A percentile compares a stretch with the other conserved stretches of the same genome.
These are phyloP conservation scores for Parmales sp. DNA, from an alignment of 108 stramenopile genomes.

Conservation along the genomic window DNA sequence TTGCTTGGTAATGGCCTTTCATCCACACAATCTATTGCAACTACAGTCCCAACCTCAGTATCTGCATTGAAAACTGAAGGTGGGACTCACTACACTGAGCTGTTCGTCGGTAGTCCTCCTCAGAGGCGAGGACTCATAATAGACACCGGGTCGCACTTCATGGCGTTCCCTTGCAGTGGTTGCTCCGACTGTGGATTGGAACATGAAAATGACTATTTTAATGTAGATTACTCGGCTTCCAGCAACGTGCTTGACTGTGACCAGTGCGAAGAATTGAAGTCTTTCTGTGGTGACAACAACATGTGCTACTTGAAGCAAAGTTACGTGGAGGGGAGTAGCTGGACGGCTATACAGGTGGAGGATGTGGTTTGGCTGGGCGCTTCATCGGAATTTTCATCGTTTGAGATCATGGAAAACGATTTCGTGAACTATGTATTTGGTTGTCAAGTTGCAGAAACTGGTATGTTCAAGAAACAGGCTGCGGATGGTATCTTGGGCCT, in stretches of 20 bases:
- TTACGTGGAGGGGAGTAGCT: constrained; percentile 8
- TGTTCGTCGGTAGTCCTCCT: constrained; percentile 20
- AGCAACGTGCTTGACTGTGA: too few species aligned
- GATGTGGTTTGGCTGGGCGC: neutral
- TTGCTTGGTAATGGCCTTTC: too few species aligned
- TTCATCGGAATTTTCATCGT: too few species aligned
- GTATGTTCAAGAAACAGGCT: constrained; percentile 3
- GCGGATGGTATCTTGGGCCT: constrained; percentile 15
- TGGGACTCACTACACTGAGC: constrained; percentile 15
- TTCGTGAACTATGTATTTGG: too few species aligned
- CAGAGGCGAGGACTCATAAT: constrained; percentile 12
- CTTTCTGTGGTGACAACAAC: neutral
- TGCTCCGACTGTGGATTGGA: constrained; percentile 13
- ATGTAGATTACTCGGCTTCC: too few species aligned
- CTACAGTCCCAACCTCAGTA: too few species aligned
- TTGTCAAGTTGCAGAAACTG: neutral
- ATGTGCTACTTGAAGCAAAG: neutral
- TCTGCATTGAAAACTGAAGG: too few species aligned
- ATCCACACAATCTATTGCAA: too few species aligned
- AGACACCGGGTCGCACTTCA: constrained; percentile 16
- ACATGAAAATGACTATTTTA: too few species aligned
- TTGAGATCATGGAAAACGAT: too few species aligned
- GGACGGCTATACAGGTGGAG: neutral
- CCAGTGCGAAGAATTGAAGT: neutral
- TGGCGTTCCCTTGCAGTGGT: constrained; percentile 14